Conservation (phyloP, 768 basidiomycete species). For the Boletus tylopilopsis region DNA sequence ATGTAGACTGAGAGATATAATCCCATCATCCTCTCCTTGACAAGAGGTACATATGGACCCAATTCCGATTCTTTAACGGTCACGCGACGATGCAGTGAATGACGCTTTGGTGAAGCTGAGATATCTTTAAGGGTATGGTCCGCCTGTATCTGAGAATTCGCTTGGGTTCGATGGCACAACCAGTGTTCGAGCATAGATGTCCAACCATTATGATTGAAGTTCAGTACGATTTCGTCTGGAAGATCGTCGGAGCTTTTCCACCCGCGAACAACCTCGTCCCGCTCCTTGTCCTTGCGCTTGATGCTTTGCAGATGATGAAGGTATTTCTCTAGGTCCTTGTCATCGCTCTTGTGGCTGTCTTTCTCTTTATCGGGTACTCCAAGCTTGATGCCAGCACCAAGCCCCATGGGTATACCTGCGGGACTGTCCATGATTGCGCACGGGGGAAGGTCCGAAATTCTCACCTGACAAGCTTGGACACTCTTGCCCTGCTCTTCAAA, state of each 20-base stretch:
- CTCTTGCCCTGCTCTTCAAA: constrained; percentile 66
- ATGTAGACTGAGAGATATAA: constrained; percentile 77
- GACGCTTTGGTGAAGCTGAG: constrained; percentile 42
- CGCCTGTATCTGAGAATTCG: constrained; percentile 13
- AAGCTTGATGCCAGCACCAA: constrained; percentile 76
- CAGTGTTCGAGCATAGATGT: constrained; percentile 74
- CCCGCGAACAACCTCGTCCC: constrained; percentile 29
- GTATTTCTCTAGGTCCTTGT: constrained; percentile 31
- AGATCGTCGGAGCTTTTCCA: constrained; percentile 37
- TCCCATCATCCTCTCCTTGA: constrained; percentile 91
- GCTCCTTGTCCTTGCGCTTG: constrained; percentile 38
- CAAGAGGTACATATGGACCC: constrained; percentile 80
- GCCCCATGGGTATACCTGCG: constrained; percentile 70
- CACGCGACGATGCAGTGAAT: constrained; percentile 40
- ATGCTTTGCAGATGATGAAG: constrained; percentile 22
- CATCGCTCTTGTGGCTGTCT: constrained; percentile 31
- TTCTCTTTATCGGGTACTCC: constrained; percentile 47
- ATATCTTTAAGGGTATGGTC: constrained; percentile 27
- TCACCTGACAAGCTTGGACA: constrained; percentile 76
- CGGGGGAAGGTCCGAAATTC: background rate
- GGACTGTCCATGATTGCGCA: background rate
- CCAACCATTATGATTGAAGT: constrained; percentile 52
- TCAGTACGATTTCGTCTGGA: constrained; percentile 30
- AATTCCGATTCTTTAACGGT: constrained; percentile 42
- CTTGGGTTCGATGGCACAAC: constrained; percentile 45